Percentiles rank a stretch among this genome's conserved stretches.
These are phyloP conservation scores for Cylindrotheca closterium DNA, from an alignment of 108 stramenopile species.

Conservation along the genomic window DNA sequence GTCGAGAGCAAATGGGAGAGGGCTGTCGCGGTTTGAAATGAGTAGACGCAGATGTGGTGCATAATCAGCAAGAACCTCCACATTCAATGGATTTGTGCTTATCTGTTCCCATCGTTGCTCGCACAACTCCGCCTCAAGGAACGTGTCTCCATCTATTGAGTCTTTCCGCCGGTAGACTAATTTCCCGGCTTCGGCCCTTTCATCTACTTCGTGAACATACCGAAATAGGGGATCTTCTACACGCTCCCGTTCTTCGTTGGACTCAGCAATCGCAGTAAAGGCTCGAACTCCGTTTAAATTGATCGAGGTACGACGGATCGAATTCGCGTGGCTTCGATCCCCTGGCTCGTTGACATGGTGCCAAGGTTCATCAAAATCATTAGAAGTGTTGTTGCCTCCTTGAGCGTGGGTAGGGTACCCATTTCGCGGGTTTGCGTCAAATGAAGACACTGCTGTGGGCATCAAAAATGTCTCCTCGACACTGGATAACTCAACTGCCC, in stretches of 20 bases:
- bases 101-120: conserved; percentile 67
- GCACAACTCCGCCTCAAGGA: conserved; percentile 15
- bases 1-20: conserved; percentile 38
- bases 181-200: conserved; percentile 40
- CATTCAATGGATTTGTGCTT: conserved; percentile 35
- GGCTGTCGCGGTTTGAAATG: conserved; percentile 30
- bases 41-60: conserved; percentile 62
- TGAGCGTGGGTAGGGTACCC: neutral
- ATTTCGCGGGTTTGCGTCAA: conserved; percentile 5
- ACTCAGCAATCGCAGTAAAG: conserved; percentile 27
- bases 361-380: neutral
- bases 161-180: conserved; percentile 31
- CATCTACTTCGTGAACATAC: conserved; percentile 29
- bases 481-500: conserved; percentile 32
- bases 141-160: conserved; percentile 9
- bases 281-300: conserved; percentile 29
- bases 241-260: conserved; percentile 6
- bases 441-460: conserved; percentile 25
- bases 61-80: conserved; percentile 58
- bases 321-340: conserved; percentile 13
- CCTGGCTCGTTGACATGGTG: neutral
- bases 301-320: conserved; percentile 36
- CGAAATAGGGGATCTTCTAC: conserved; percentile 33
- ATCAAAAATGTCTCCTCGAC: conserved; percentile 31
- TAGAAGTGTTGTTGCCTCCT: neutral